phyloP scores from a whole-genome alignment of 345 rosid species.

The Passiflora organensis region DNA sequence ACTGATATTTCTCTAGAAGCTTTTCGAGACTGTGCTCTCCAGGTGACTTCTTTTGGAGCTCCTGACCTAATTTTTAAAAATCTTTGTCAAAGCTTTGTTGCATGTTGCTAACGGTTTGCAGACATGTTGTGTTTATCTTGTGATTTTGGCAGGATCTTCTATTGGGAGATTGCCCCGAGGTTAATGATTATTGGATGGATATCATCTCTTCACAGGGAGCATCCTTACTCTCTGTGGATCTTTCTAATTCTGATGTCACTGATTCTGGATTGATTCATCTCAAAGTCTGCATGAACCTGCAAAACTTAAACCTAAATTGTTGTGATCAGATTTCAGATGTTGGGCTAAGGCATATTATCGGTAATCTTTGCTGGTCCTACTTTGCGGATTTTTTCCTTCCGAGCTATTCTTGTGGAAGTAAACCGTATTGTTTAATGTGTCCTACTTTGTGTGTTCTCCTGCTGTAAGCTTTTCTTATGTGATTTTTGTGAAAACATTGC shows the following conservation, averaged over 20 bases:
- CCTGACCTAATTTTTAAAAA: not conserved
- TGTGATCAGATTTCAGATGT: conserved; percentile 59
- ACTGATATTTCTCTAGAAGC: conserved; percentile 49
- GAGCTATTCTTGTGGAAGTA: no score
- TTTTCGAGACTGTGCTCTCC: conserved; percentile 82
- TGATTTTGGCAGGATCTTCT: conserved; percentile 50
- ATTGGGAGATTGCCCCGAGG: conserved; percentile 72
- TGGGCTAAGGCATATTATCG: conserved; percentile 49
- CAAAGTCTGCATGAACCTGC: conserved; percentile 53
- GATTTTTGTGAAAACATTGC: conserved; percentile 14
- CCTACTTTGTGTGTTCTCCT: not conserved
- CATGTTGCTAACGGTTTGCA: no score
- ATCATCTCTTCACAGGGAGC: conserved; percentile 75
- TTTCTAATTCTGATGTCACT: conserved; percentile 70
- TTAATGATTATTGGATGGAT: conserved; percentile 82
- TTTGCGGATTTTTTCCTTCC: not conserved
- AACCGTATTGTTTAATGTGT: no score
- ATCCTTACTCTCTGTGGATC: conserved; percentile 79
- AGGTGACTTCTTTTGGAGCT: conserved; percentile 36
- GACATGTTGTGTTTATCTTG: not conserved
- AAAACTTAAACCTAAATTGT: conserved; percentile 53
- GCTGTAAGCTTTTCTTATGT: not conserved
- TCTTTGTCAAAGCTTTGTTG: not conserved
- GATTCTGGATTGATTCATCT: conserved; percentile 54
- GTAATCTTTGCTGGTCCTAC: conserved; percentile 29